A percentile compares a stretch with the other conserved stretches of the same genome.
phyloP scores from a whole-genome alignment of 805 yeast genomes.

The Jamesozyma gamospora region DNA sequence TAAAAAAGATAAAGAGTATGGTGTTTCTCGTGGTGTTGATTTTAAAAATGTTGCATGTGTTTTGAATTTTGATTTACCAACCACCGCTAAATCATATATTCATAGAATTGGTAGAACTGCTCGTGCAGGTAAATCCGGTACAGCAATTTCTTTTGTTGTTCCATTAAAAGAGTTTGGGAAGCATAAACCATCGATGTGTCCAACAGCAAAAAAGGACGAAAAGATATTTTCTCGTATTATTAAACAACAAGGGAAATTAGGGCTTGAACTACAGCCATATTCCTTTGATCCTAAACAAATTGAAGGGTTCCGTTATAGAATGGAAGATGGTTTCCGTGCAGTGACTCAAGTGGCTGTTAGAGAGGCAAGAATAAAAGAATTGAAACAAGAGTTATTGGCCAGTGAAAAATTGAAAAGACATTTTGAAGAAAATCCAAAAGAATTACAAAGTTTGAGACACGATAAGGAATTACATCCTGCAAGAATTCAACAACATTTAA shows the following conservation, averaged over 20 bases:
- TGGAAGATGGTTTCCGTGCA: constrained; percentile 94
- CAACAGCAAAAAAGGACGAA: constrained; percentile 73
- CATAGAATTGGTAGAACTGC: constrained; percentile 97
- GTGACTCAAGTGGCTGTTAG: constrained; percentile 83
- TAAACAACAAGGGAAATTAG: constrained; percentile 63
- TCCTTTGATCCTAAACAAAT: constrained; percentile 86
- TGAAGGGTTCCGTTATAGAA: constrained; percentile 90
- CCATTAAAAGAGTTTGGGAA: constrained; percentile 77
- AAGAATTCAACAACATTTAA: constrained; percentile 74
- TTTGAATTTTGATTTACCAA: constrained; percentile 86
- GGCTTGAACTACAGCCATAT: constrained; percentile 74
- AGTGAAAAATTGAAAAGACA: constrained; percentile 87
- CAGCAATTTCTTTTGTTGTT: constrained; percentile 86
- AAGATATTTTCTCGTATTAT: constrained; percentile 68
- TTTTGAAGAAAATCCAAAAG: constrained; percentile 96
- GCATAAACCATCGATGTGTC: constrained; percentile 68
- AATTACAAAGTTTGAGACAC: constrained; percentile 77
- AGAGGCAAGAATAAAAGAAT: constrained; percentile 86
- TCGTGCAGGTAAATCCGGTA: constrained; percentile 92
- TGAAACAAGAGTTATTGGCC: constrained; percentile 75
- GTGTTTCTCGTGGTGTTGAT: constrained; percentile 95
- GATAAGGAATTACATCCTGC: constrained; percentile 82
- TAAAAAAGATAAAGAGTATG: constrained; percentile 65
- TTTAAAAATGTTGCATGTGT: constrained; percentile 95
- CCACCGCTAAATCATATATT: constrained; percentile 77